These are phyloP conservation scores for Hypoxylon sp. DNA, from an alignment of 2,329 filamentous ascomycete species.

Conservation along the genomic window DNA sequence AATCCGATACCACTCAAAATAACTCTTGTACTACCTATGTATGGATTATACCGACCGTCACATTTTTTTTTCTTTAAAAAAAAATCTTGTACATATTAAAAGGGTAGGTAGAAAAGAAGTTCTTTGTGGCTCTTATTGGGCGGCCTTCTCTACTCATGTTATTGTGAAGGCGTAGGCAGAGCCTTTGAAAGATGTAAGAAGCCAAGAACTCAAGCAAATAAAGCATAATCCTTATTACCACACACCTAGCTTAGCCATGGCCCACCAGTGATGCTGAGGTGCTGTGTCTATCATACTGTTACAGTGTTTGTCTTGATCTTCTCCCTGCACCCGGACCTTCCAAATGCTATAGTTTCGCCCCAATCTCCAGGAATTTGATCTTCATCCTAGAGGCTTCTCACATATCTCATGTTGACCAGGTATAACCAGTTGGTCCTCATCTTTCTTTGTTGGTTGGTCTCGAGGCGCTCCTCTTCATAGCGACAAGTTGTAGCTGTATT, in stretches of 20 bases:
- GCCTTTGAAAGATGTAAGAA: neutral
- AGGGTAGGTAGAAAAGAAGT: neutral
- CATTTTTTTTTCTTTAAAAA: neutral
- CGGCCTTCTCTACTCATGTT: neutral
- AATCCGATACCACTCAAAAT: constrained; percentile 44
- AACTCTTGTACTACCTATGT: neutral
- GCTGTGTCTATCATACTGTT: constrained; percentile 35
- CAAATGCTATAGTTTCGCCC: constrained; percentile 4
- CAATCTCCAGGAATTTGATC: neutral
- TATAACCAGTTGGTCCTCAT: neutral
- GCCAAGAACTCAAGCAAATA: neutral
- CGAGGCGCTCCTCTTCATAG: constrained; percentile 58
- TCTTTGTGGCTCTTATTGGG: neutral
- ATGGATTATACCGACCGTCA: neutral
- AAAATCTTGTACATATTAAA: neutral
- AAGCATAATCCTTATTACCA: constrained; percentile 30
- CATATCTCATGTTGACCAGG: neutral
- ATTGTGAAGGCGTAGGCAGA: neutral
- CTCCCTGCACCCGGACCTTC: constrained; percentile 1
- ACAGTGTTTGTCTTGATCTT: constrained; percentile 37
- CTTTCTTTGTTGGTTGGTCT: neutral
- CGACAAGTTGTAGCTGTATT: constrained; percentile 77
- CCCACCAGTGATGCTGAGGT: constrained; percentile 19
- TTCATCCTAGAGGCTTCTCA: neutral
- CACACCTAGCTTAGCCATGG: constrained; percentile 32